A percentile compares a stretch with the other conserved stretches of the same genome.
These are phyloP conservation scores for Blastocrithidia nonstop DNA, from an alignment of 208 protist genomes.

Conservation along the genomic window DNA sequence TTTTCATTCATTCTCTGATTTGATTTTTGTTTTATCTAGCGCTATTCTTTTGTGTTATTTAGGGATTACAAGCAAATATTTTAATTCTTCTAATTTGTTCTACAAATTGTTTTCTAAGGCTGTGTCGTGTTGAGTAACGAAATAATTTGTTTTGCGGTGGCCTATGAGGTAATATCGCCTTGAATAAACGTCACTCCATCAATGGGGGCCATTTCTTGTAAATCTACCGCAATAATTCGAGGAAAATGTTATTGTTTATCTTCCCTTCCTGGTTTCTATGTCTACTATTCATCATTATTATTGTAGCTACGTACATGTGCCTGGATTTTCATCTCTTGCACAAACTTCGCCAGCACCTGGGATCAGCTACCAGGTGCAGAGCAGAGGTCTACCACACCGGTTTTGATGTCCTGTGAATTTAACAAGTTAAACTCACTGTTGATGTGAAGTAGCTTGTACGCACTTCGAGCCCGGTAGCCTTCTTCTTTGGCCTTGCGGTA, in stretches of 20 bases:
- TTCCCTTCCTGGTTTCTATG: background rate
- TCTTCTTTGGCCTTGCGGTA: conserved; percentile 99
- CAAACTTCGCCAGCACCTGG: conserved; percentile 76
- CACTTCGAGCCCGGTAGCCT: conserved; percentile 95
- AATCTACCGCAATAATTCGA: conserved; percentile 92
- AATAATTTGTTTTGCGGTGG: conserved; percentile 82
- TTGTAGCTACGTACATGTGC: background rate
- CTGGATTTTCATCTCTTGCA: background rate
- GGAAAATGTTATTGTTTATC: conserved; percentile 1
- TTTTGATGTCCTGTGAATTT: conserved; percentile 45
- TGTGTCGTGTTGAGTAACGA: conserved; percentile 55
- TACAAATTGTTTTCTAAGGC: background rate
- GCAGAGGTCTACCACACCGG: conserved; percentile 97
- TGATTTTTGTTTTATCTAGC: conserved; percentile 3
- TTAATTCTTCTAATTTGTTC: background rate
- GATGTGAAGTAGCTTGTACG: conserved; percentile 99
- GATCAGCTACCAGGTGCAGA: conserved; percentile 94
- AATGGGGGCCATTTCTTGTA: conserved; percentile 99
- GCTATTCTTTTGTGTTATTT: conserved; percentile 5
- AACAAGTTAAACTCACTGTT: conserved; percentile 97
- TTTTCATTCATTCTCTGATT: conserved; percentile 13
- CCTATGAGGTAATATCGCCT: conserved; percentile 82
- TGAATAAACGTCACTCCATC: conserved; percentile 86
- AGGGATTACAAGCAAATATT: no score
- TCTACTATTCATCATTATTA: background rate